Base-by-base conservation (phyloP, 768 basidiomycete species). In the Boletus rufocinnamomeus region DNA sequence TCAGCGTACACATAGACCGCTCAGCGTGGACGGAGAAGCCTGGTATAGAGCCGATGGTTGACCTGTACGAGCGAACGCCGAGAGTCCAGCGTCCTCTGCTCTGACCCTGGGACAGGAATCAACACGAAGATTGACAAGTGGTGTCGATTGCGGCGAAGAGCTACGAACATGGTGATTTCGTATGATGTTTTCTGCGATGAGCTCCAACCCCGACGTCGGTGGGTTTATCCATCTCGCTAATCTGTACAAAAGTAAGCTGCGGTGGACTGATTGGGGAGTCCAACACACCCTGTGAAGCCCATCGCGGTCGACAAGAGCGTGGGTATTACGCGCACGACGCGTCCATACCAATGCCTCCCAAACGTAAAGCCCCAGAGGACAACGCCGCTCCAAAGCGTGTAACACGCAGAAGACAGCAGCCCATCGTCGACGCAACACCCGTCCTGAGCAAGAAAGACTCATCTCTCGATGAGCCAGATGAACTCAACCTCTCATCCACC, bases 191-290 rank as follows among this genome's bases (percentile, higher is more conserved):
- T 88, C 82, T 59, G 78, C 74, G 37, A 92, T 85, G 50, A 87
- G 79, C 51, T 86, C 81, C 23, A 92, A 72, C 30, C 89, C 88
- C 54, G 82, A 80, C 13, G 85, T 79, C 4, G 91, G 90, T n/a
- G 90, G 87, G 72, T 92, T 91, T 30, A 86, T 81, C 91, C 89
- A 91, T 62, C 91, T 82, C 44, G 88, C 91, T 52, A 93, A 75
- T 47, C 90, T 91, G 63, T 27, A 53, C 32, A 17, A 44, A 2
- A 6, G 3, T 55, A 35, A 62, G 62, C 28, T 43, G 27, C 3
- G 50, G 37, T 53, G 37, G 35, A 48, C 21, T 13, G 21, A 28
- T 28, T 4, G 44, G 27, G 13, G 4, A 37, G 25, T 43, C 13
- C 1, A 41, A 68, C 72, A 32, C 66, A 84, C 85, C 84, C 85